phyloP scores from a whole-genome alignment of 78 protist genomes.

The Guillardia theta region DNA sequence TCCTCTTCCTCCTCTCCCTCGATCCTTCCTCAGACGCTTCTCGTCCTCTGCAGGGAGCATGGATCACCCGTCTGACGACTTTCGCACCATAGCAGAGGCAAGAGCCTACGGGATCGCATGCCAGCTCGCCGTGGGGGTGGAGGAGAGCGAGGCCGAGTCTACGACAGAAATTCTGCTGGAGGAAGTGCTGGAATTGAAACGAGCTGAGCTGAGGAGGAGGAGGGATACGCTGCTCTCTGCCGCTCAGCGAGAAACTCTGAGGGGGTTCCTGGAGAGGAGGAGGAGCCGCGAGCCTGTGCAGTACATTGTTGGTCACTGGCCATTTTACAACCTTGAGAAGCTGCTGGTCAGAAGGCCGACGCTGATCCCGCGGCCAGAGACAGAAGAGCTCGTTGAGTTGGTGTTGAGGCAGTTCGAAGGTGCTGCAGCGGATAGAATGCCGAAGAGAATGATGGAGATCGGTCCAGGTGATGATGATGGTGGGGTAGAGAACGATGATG shows the following conservation, averaged over 20 bases:
- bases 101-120: too few relatives aligned
- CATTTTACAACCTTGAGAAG: neutral
- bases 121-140: neutral
- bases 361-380: slow-evolving; percentile 41
- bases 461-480: too few relatives aligned
- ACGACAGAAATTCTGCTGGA: neutral
- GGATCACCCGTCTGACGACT: too few relatives aligned
- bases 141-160: neutral
- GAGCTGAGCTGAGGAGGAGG: neutral
- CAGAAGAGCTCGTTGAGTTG: slow-evolving; percentile 27
- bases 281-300: neutral
- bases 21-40: too few relatives aligned
- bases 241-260: neutral
- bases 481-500: too few relatives aligned
- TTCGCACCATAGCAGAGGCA: too few relatives aligned
- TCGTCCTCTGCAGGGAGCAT: too few relatives aligned
- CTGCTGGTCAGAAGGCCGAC: neutral
- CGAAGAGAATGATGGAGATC: too few relatives aligned
- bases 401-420: too few relatives aligned
- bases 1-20: too few relatives aligned
- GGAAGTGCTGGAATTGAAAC: neutral
- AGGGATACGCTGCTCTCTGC: neutral
- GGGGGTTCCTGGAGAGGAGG: neutral
- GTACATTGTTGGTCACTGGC: slow-evolving; percentile 26
- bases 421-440: too few relatives aligned